A percentile compares a stretch with the other conserved stretches of the same genome.
Evolutionary conservation across 1,284 basidiomycete genomes (phyloP).

Genomic region (Rhodotorula sp.): DNA sequence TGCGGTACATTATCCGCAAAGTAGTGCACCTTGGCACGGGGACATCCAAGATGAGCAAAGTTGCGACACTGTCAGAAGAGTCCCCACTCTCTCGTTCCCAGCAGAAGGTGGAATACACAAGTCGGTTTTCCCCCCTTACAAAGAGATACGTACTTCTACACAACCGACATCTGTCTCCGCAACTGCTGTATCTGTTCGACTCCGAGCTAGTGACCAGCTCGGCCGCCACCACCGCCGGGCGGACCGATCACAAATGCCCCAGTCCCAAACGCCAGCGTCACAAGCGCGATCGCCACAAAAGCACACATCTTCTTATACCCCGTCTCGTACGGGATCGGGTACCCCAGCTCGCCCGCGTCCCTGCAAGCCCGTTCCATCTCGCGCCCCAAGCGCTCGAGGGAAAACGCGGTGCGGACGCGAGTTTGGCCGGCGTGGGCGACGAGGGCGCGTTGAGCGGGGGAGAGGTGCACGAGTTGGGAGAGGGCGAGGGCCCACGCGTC

Average conservation of each 20-base stretch:
- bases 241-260: neutral
- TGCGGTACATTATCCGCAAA: no score
- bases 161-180: no score
- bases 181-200: no score
- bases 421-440: slow-evolving; percentile 60
- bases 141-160: no score
- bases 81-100: no score
- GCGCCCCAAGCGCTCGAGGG: slow-evolving; percentile 64
- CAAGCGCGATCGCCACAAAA: neutral
- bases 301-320: slow-evolving; percentile 31
- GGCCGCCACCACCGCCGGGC: no score
- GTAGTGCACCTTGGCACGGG: no score
- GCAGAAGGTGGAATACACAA: no score
- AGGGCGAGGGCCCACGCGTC: slow-evolving; percentile 69
- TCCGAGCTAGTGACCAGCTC: no score
- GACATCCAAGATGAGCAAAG: no score
- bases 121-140: no score
- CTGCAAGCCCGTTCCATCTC: slow-evolving; percentile 64
- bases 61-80: no score
- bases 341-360: slow-evolving; percentile 43
- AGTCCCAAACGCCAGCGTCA: neutral
- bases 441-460: slow-evolving; percentile 53
- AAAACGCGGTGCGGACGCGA: slow-evolving; percentile 62
- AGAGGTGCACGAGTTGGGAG: slow-evolving; percentile 60
- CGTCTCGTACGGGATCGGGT: slow-evolving; percentile 28